Conservation (phyloP, 768 basidiomycete species). For the Leucosporidium scottii region DNA sequence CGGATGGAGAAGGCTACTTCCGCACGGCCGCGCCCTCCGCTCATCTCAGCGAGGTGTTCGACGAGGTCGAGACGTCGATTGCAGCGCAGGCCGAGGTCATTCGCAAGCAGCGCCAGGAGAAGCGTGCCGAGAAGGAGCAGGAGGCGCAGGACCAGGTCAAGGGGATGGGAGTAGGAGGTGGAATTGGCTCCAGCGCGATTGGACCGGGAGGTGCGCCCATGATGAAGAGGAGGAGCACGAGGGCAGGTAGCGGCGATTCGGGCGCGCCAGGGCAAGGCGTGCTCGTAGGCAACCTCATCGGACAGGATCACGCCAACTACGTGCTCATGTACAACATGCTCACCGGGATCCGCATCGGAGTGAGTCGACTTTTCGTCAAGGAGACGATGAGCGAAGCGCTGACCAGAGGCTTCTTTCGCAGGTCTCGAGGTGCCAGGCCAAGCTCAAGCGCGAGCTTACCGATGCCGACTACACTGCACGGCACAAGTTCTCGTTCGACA, state of each 20-base stretch:
- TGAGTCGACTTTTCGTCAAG: constrained; percentile 45
- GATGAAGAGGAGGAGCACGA: constrained; percentile 4
- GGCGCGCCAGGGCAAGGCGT: constrained; percentile 49
- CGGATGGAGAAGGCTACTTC: background rate
- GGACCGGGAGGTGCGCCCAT: background rate
- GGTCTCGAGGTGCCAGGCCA: constrained; percentile 95
- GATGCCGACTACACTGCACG: constrained; percentile 77
- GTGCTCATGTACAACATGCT: constrained; percentile 99
- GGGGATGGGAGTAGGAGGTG: background rate
- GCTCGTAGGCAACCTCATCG: constrained; percentile 88
- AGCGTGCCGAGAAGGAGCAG: constrained; percentile 49
- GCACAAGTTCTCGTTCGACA: constrained; percentile 96
- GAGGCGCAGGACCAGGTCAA: constrained; percentile 16
- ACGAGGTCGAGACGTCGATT: constrained; percentile 53
- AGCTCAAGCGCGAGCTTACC: constrained; percentile 75
- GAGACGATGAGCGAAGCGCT: background rate
- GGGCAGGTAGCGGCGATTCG: background rate
- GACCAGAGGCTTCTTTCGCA: constrained; percentile 37
- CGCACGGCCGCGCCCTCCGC: background rate
- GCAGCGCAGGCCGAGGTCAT: constrained; percentile 84
- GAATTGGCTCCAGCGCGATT: background rate
- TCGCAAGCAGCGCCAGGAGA: constrained; percentile 64
- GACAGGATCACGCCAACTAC: constrained; percentile 98
- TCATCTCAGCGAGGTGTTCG: constrained; percentile 27
- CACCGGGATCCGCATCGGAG: constrained; percentile 92